Conservation (phyloP, 495 filamentous ascomycete genomes). For the Daldinia childiae region DNA sequence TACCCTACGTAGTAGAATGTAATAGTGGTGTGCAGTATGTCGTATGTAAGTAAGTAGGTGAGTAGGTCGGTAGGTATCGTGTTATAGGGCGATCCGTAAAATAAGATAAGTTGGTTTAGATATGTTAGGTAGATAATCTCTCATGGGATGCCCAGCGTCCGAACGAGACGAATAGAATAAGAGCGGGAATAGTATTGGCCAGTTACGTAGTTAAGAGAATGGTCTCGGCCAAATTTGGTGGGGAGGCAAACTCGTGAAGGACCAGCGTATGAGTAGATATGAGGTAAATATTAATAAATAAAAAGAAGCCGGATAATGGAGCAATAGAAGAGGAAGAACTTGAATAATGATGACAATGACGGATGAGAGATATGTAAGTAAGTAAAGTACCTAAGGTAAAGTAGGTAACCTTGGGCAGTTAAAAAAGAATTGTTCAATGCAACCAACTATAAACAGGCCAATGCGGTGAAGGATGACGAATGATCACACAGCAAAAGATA, state of each 20-base stretch:
- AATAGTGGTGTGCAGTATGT: not conserved
- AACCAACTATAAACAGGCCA: slow-evolving; percentile 15
- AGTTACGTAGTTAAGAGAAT: slow-evolving; percentile 18
- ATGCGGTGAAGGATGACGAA: slow-evolving; percentile 10
- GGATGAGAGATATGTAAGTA: slow-evolving; percentile 8
- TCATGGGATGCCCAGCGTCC: slow-evolving; percentile 36
- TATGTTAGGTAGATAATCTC: slow-evolving; percentile 6
- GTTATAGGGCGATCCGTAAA: slow-evolving; percentile 26
- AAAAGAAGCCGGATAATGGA: slow-evolving; percentile 9
- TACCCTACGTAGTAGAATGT: not conserved
- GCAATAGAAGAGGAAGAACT: slow-evolving; percentile 9
- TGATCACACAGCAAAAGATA: not conserved
- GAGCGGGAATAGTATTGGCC: not conserved
- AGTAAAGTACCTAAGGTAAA: not conserved
- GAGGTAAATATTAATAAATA: slow-evolving; percentile 19
- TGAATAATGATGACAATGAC: slow-evolving; percentile 8
- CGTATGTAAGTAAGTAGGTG: not conserved
- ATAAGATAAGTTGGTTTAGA: slow-evolving; percentile 2
- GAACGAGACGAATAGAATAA: slow-evolving; percentile 35
- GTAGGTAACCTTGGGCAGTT: not conserved
- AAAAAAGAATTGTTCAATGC: slow-evolving; percentile 18
- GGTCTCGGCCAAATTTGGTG: slow-evolving; percentile 29
- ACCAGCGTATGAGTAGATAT: slow-evolving; percentile 18
- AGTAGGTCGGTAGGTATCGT: slow-evolving; percentile 3
- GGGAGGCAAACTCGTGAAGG: slow-evolving; percentile 2